Evolutionary conservation across 441 rosid genomes (phyloP).

Genomic region (Brassica balearica): DNA sequence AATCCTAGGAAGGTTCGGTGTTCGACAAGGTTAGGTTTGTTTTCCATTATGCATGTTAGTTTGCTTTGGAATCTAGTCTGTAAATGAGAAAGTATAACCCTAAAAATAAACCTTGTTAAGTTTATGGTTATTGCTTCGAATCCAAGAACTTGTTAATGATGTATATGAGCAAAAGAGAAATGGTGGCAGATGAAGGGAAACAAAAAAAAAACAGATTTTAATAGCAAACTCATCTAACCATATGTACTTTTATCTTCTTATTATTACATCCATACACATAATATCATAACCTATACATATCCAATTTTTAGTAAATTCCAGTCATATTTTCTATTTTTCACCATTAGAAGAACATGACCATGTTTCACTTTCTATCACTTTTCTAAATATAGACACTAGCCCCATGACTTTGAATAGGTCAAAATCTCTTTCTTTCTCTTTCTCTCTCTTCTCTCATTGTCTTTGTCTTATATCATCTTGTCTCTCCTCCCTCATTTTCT

Average conservation of each 20-base stretch:
- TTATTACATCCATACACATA: conserved; percentile 36
- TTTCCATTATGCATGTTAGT: not conserved
- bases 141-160: conserved; percentile 13
- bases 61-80: conserved; percentile 25
- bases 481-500: conserved; percentile 59
- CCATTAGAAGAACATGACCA: conserved; percentile 36
- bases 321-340: conserved; percentile 45
- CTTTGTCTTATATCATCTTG: conserved; percentile 45
- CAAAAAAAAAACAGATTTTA: not conserved
- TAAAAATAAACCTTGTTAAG: conserved; percentile 21
- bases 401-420: conserved; percentile 51
- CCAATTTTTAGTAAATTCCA: conserved; percentile 45
- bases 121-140: conserved; percentile 26
- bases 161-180: not conserved
- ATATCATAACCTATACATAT: conserved; percentile 26
- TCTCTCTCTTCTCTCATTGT: conserved; percentile 35
- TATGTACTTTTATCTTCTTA: conserved; percentile 19
- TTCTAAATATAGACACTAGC: conserved; percentile 43
- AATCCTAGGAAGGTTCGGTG: conserved; percentile 3
- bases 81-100: not conserved
- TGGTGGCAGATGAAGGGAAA: conserved; percentile 13
- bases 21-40: conserved; percentile 5
- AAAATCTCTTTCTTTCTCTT: conserved; percentile 26
- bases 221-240: conserved; percentile 36
- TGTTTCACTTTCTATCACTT: conserved; percentile 37